A percentile compares a stretch with the other conserved stretches of the same genome.
These are phyloP conservation scores for Nowakowskiella sp. DNA, from an alignment of 192 early-diverging fungal genomes.

Conservation along the genomic window DNA sequence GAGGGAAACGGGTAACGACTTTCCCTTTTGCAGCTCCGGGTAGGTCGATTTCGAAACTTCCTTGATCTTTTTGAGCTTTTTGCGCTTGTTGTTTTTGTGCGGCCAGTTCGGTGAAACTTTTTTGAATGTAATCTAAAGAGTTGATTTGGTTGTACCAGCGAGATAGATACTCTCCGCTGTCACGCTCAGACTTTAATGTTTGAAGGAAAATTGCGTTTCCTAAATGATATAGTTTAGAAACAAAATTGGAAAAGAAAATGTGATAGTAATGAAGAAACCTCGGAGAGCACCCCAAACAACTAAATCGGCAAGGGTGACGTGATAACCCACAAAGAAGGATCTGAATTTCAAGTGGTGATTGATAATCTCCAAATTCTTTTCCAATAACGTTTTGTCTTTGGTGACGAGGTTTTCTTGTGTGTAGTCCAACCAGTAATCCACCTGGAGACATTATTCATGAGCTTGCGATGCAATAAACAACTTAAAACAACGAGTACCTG, in stretches of 20 bases:
- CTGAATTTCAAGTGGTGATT: conserved; percentile 79
- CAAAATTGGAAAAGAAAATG: neutral
- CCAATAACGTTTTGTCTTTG: conserved; percentile 65
- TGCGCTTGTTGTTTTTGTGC: conserved; percentile 10
- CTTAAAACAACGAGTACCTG: neutral
- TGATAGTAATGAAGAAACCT: conserved; percentile 21
- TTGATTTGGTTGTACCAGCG: conserved; percentile 76
- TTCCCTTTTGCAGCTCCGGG: conserved; percentile 69
- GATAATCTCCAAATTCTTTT: conserved; percentile 55
- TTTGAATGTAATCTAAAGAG: conserved; percentile 45
- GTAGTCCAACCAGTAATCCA: conserved; percentile 69
- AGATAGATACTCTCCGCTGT: conserved; percentile 59
- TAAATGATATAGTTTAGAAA: conserved; percentile 9
- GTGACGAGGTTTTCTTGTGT: conserved; percentile 48
- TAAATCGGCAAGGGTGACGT: conserved; percentile 68
- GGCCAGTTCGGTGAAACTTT: conserved; percentile 34
- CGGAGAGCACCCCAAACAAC: conserved; percentile 82
- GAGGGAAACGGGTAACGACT: conserved; percentile 97
- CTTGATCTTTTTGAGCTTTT: conserved; percentile 63
- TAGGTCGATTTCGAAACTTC: conserved; percentile 88
- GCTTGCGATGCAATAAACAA: neutral
- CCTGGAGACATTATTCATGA: no score
- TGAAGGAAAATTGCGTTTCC: conserved; percentile 70
- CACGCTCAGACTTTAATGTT: conserved; percentile 67
- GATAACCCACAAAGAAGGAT: conserved; percentile 73